These are phyloP conservation scores for Mycena latifolia DNA, from an alignment of 768 basidiomycete species.

Conservation along the genomic window DNA sequence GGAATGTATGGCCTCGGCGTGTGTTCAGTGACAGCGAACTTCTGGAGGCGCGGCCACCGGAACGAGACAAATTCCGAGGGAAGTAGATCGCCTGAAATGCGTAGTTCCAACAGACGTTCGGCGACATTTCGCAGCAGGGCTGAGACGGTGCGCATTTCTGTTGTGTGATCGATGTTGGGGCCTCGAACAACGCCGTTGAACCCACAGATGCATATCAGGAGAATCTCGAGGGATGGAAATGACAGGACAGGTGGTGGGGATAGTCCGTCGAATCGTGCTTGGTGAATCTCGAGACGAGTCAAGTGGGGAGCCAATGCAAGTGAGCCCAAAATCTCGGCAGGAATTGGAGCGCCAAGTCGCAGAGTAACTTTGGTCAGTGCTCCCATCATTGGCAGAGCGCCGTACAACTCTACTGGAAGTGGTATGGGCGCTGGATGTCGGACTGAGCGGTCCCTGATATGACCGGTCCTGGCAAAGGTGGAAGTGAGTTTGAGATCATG, in stretches of 20 bases:
- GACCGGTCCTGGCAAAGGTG: neutral
- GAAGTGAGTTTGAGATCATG: no score
- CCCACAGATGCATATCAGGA: conserved; percentile 7
- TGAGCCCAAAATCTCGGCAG: neutral
- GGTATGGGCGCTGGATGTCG: neutral
- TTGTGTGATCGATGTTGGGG: neutral
- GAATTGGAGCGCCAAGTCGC: neutral
- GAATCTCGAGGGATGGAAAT: neutral
- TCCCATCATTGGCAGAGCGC: conserved; percentile 5
- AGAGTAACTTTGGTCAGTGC: conserved; percentile 6
- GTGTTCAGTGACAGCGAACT: conserved; percentile 21
- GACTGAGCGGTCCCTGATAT: conserved; percentile 12
- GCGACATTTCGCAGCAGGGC: neutral
- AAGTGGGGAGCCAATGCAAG: conserved; percentile 6
- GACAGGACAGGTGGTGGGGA: neutral
- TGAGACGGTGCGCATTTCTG: neutral
- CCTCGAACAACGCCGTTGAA: conserved; percentile 5
- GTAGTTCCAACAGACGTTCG: neutral
- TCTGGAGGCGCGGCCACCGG: neutral
- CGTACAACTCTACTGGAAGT: neutral
- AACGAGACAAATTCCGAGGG: neutral
- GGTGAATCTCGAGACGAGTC: conserved; percentile 9
- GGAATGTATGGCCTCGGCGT: conserved; percentile 20
- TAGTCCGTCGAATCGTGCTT: conserved; percentile 11
- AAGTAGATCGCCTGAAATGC: conserved; percentile 20